Conservation (phyloP, 2,329 filamentous ascomycete genomes). For the Curvularia spicifera region DNA sequence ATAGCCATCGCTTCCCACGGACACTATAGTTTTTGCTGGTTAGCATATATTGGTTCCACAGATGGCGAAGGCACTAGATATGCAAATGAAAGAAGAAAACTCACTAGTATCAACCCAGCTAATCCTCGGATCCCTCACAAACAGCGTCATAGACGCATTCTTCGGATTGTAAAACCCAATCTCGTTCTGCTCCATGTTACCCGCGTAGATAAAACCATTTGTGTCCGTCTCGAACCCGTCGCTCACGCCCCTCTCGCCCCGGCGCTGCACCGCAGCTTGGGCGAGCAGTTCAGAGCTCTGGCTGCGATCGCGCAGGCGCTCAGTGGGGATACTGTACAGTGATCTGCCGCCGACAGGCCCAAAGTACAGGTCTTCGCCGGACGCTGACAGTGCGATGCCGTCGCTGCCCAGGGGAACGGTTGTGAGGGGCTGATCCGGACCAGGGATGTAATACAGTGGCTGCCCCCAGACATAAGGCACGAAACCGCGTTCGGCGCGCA, state of each 20-base stretch:
- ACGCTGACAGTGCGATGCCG: conserved; percentile 59
- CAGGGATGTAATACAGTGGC: conserved; percentile 53
- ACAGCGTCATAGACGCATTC: conserved; percentile 53
- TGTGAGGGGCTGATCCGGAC: conserved; percentile 44
- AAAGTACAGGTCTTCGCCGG: conserved; percentile 58
- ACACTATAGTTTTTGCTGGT: conserved; percentile 31
- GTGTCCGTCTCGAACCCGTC: conserved; percentile 62
- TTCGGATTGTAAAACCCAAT: conserved; percentile 53
- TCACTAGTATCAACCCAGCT: conserved; percentile 59
- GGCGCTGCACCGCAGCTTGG: conserved; percentile 52
- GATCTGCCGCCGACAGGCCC: conserved; percentile 54
- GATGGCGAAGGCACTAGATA: no score
- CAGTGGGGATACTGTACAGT: conserved; percentile 56
- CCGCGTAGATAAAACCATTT: conserved; percentile 58
- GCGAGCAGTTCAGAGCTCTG: conserved; percentile 53
- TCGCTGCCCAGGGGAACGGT: conserved; percentile 57
- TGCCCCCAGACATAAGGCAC: conserved; percentile 58
- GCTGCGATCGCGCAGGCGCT: conserved; percentile 50
- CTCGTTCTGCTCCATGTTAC: conserved; percentile 57
- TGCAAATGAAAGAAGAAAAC: conserved; percentile 11
- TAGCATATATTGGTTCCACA: neutral
- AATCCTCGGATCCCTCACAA: conserved; percentile 56
- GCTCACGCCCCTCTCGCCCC: conserved; percentile 58
- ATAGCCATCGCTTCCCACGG: conserved; percentile 55
- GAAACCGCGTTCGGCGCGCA: conserved; percentile 55